These are phyloP conservation scores for Backusella morwellensis DNA, from an alignment of 192 early-diverging fungal species.

Conservation along the genomic window DNA sequence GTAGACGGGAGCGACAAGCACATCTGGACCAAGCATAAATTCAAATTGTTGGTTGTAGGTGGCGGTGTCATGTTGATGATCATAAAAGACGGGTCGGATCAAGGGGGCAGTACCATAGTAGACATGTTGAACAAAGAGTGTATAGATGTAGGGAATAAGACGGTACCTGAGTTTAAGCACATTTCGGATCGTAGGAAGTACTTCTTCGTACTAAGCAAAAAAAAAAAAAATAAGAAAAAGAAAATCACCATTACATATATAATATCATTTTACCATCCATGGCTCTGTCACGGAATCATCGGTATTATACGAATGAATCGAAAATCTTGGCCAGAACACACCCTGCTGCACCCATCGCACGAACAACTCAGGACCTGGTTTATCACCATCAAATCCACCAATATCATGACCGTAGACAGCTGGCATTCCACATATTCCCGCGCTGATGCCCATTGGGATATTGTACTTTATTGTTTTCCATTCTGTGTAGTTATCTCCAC, in stretches of 20 bases:
- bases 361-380: constrained; percentile 52
- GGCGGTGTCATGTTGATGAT: constrained; percentile 47
- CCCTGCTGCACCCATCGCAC: constrained; percentile 64
- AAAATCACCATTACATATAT: background rate
- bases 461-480: constrained; percentile 64
- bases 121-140: constrained; percentile 36
- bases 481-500: constrained; percentile 54
- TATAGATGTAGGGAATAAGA: constrained; percentile 58
- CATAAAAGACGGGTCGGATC: constrained; percentile 51
- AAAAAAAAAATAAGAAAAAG: background rate
- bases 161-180: constrained; percentile 52
- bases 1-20: constrained; percentile 52
- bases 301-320: constrained; percentile 61
- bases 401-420: constrained; percentile 61
- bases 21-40: constrained; percentile 49
- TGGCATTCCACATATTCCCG: constrained; percentile 44
- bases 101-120: constrained; percentile 36
- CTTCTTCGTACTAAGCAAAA: constrained; percentile 28
- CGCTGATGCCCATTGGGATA: constrained; percentile 57
- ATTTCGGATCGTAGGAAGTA: constrained; percentile 46
- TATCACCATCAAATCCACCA: constrained; percentile 58
- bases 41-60: constrained; percentile 44
- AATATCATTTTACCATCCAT: constrained; percentile 49
- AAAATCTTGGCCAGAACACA: constrained; percentile 55
- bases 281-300: constrained; percentile 57